phyloP scores from a whole-genome alignment of 169 alveolate genomes.

The Cryptosporidium sp. region DNA sequence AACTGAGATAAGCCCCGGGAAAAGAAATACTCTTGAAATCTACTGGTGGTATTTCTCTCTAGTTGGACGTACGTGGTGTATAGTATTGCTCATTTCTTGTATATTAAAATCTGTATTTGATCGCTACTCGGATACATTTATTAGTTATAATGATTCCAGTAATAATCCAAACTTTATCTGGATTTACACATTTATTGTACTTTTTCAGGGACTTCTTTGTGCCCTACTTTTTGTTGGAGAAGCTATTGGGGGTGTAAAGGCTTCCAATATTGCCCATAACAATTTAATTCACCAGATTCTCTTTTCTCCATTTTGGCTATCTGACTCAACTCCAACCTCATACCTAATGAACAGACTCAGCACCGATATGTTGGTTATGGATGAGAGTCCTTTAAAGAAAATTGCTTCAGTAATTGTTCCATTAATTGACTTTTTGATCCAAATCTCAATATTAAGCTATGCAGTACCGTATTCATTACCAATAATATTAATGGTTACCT shows the following conservation, averaged over 20 bases:
- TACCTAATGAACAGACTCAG: slow-evolving; percentile 58
- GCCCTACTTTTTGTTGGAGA: slow-evolving; percentile 58
- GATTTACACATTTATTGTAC: slow-evolving; percentile 32
- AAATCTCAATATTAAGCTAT: slow-evolving; percentile 38
- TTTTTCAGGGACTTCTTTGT: slow-evolving; percentile 37
- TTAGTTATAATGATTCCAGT: slow-evolving; percentile 14
- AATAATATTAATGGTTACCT: slow-evolving; percentile 21
- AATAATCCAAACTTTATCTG: slow-evolving; percentile 36
- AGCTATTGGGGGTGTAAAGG: slow-evolving; percentile 58
- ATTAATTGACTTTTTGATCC: slow-evolving; percentile 39
- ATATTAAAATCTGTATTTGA: slow-evolving; percentile 40
- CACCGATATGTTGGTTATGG: slow-evolving; percentile 64
- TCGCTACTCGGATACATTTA: slow-evolving; percentile 49
- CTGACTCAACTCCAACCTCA: slow-evolving; percentile 45
- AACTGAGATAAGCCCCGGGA: slow-evolving; percentile 12
- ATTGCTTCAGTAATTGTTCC: slow-evolving; percentile 73
- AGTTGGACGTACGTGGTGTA: slow-evolving; percentile 48
- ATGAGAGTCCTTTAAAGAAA: slow-evolving; percentile 56
- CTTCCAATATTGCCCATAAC: slow-evolving; percentile 55
- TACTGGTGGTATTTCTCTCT: slow-evolving; percentile 46
- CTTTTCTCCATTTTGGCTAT: slow-evolving; percentile 61
- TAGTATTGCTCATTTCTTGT: slow-evolving; percentile 28
- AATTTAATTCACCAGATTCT: slow-evolving; percentile 7
- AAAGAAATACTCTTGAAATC: slow-evolving; percentile 10
- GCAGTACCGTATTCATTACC: slow-evolving; percentile 42